phyloP scores from a whole-genome alignment of 805 yeast genomes.

The Candida cerambycidarum region DNA sequence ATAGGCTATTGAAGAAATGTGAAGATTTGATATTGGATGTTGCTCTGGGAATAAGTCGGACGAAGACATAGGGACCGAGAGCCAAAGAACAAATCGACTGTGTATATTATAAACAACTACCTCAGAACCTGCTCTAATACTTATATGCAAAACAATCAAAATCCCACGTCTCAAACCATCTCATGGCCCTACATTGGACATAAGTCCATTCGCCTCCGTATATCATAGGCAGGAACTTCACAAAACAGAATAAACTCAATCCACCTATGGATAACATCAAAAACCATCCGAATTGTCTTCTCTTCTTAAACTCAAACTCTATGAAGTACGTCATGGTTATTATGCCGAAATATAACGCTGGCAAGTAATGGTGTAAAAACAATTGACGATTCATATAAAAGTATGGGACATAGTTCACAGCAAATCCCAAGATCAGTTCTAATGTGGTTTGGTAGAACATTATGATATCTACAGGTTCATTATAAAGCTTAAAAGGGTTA shows the following conservation, averaged over 20 bases:
- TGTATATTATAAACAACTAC: too few species aligned
- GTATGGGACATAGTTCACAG: constrained; percentile 58
- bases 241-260: constrained; percentile 26
- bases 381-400: constrained; percentile 39
- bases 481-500: constrained; percentile 30
- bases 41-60: constrained; percentile 52
- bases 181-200: constrained; percentile 36
- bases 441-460: constrained; percentile 23
- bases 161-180: constrained; percentile 44
- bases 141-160: constrained; percentile 36
- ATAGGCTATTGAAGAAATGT: constrained; percentile 57
- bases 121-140: too few species aligned
- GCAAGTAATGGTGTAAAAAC: constrained; percentile 48
- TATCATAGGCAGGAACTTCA: constrained; percentile 39
- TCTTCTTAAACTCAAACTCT: constrained; percentile 38
- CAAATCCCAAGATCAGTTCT: constrained; percentile 56
- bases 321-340: constrained; percentile 43
- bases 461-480: constrained; percentile 15
- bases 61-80: constrained; percentile 24
- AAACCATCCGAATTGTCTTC: constrained; percentile 24
- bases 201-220: constrained; percentile 49
- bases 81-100: too few species aligned
- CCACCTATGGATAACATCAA: constrained; percentile 20
- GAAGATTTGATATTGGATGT: constrained; percentile 64
- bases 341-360: constrained; percentile 50